These are phyloP conservation scores for Fagus sylvatica DNA, from an alignment of 306 rosid genomes.

Conservation along the genomic window DNA sequence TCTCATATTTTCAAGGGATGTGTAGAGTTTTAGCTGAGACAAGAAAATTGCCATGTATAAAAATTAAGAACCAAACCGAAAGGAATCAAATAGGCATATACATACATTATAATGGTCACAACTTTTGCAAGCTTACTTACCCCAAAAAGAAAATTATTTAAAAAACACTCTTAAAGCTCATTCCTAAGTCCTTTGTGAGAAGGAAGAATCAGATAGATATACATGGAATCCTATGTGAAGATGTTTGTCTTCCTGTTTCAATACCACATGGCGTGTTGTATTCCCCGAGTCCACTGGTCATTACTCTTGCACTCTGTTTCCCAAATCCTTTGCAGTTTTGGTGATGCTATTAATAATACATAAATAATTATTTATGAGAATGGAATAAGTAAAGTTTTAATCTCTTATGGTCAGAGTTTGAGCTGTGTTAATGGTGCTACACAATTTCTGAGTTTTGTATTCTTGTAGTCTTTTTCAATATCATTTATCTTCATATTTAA, in stretches of 20 bases:
- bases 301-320: background rate
- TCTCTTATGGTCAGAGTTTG: background rate
- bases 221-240: background rate
- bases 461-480: background rate
- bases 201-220: too few species aligned
- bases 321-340: background rate
- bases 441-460: background rate
- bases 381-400: too few species aligned
- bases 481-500: background rate
- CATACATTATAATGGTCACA: too few species aligned
- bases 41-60: too few species aligned
- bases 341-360: background rate
- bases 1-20: too few species aligned
- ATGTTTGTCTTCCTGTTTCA: background rate
- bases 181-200: too few species aligned
- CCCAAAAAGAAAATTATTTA: too few species aligned
- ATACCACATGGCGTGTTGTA: background rate
- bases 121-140: too few species aligned
- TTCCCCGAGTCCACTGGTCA: background rate
- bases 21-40: too few species aligned
- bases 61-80: too few species aligned
- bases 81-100: too few species aligned
- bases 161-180: too few species aligned
- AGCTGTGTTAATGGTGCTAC: background rate
- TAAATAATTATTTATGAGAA: background rate